Conservation (phyloP, 495 filamentous ascomycete species). For the Bryoglossum gracile region DNA sequence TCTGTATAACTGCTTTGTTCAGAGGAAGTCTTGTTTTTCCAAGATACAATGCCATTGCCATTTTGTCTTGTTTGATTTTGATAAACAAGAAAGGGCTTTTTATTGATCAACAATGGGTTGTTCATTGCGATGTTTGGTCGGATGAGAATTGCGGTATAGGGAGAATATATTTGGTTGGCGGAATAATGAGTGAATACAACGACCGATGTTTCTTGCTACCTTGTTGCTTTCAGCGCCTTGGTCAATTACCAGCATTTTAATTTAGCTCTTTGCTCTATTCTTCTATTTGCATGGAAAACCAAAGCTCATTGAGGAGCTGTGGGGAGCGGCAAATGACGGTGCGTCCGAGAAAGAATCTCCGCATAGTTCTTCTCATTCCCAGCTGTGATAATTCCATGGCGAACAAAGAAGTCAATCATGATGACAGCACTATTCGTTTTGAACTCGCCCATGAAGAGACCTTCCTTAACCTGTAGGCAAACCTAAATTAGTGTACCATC, state of each 20-base stretch:
- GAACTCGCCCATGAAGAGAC: constrained; percentile 40
- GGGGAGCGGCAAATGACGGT: constrained; percentile 25
- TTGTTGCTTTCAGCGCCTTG: background rate
- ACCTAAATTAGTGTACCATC: too few species aligned
- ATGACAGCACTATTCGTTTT: constrained; percentile 46
- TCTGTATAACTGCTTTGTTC: too few species aligned
- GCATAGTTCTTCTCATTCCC: constrained; percentile 44
- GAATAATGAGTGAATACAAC: too few species aligned
- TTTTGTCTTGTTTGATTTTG: too few species aligned
- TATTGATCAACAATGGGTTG: too few species aligned
- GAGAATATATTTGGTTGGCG: too few species aligned
- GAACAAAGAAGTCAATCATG: constrained; percentile 47
- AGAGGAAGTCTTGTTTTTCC: too few species aligned
- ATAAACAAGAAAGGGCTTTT: too few species aligned
- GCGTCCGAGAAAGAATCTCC: constrained; percentile 41
- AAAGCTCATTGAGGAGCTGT: constrained; percentile 1
- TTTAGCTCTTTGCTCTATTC: background rate
- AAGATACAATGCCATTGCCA: too few species aligned
- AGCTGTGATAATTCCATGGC: constrained; percentile 43
- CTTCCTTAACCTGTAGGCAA: too few species aligned
- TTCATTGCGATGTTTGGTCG: too few species aligned
- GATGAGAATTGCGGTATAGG: too few species aligned
- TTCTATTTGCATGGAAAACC: background rate
- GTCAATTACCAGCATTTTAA: background rate
- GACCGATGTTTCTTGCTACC: background rate